phyloP scores from a whole-genome alignment of 2,329 filamentous ascomycete species.

The Colletotrichum higginsianum region DNA sequence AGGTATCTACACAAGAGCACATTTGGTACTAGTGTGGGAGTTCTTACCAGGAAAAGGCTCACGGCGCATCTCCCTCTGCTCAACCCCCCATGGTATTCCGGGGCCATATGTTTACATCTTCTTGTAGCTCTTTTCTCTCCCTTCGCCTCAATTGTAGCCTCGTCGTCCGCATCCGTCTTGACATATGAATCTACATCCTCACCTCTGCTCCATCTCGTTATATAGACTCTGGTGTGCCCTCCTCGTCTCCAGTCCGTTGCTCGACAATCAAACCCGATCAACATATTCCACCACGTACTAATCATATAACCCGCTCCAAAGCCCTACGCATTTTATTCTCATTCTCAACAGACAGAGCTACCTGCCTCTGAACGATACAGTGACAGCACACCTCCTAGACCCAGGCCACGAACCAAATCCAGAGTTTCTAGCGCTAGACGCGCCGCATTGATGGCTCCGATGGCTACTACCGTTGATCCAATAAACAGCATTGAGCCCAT shows the following conservation, averaged over 20 bases:
- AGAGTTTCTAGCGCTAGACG: neutral
- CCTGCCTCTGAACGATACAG: neutral
- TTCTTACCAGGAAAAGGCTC: conserved; percentile 39
- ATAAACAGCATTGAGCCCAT: conserved; percentile 30
- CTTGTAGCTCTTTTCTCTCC: conserved; percentile 8
- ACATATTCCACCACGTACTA: neutral
- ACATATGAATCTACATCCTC: neutral
- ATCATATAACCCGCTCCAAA: neutral
- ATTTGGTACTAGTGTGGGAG: conserved; percentile 34
- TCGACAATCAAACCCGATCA: neutral
- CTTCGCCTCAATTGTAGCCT: conserved; percentile 11
- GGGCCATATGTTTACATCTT: conserved; percentile 19
- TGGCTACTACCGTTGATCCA: conserved; percentile 20
- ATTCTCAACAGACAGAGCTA: too few species aligned
- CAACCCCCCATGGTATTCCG: conserved; percentile 25
- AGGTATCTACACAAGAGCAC: conserved; percentile 21
- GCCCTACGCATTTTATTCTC: neutral
- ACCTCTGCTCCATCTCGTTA: conserved; percentile 7
- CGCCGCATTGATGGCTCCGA: conserved; percentile 35
- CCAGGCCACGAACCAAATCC: neutral
- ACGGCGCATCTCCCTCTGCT: conserved; percentile 32
- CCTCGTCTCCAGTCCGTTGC: neutral
- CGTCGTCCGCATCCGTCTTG: conserved; percentile 23
- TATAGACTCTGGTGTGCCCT: conserved; percentile 29
- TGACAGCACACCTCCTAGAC: neutral